Base-by-base conservation (phyloP, 208 protist genomes). In the Leptomonas seymouri region DNA sequence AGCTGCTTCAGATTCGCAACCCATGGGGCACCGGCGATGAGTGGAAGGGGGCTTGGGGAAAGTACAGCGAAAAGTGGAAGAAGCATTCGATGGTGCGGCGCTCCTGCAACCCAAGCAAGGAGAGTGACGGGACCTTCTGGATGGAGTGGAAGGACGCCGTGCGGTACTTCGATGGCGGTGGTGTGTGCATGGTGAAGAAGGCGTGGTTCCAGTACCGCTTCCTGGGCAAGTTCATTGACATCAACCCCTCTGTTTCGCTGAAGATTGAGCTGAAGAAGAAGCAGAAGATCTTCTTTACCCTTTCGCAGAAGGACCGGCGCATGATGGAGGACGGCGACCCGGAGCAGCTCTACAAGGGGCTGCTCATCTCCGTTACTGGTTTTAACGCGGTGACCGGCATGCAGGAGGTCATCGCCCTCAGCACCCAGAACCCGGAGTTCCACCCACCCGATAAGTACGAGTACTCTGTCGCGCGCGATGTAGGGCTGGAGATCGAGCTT, bases 231-330 rank as follows among this genome's bases (percentile, higher is more conserved):
- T 93, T 93, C 55, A 23, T 78, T 7, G 67, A 76, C 42, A 71
- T 64, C 36, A 28, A 69, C 23, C 83, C 87, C 9, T 81, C 49
- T 45, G 39, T 88, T 16, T 73, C 72, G 41, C 68, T 93, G 14
- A 69, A 76, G 71, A 64, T 93, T 16, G 71, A 85, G 53, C 56
- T 77, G 27, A 75, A 76, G 41, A 60, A 67, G 55, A 42, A 72
- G 64, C 65, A 78, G 30, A 61, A 81, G 46, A 58, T 83, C 16
- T 71, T 78, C 48, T 65, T 86, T 39, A 80, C 73, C n/a, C 51
- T 92, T 14, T 82, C 82, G 9, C 86, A 92, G 68, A 79, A 74
- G 46, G 85, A 90, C 67, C 77, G 80, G 16, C 85, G 85, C 48
- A 73, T 81, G 55, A 53, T 83, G 21, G 51, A 60, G 12, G 51